Percentiles rank a stretch among this genome's conserved stretches.
Conservation (phyloP, 2,329 filamentous ascomycete genomes). For the Talaromyces rugulosus region DNA sequence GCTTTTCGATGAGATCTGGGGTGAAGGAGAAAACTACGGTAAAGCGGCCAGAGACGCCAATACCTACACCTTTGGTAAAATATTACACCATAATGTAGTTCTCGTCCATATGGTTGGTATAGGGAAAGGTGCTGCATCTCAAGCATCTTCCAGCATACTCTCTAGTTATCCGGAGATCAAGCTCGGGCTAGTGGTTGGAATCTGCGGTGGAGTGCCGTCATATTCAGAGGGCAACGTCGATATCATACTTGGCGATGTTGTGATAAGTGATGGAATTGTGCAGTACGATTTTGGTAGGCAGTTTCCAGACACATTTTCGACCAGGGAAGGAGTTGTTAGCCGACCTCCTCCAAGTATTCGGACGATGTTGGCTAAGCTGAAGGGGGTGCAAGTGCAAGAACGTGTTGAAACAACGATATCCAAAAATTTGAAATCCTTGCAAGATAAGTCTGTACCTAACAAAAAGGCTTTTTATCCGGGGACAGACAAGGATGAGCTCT, state of each 20-base stretch:
- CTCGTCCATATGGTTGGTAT: neutral
- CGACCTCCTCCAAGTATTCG: neutral
- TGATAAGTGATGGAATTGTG: slow-evolving; percentile 23
- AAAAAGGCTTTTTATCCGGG: slow-evolving; percentile 14
- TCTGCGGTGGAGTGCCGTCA: neutral
- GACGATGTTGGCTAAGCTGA: neutral
- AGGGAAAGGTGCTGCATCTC: slow-evolving; percentile 1
- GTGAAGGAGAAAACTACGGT: neutral
- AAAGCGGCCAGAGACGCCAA: neutral
- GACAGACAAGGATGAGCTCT: slow-evolving; percentile 17
- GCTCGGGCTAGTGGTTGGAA: neutral
- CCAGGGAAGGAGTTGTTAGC: neutral
- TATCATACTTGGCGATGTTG: slow-evolving; percentile 24
- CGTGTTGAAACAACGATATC: neutral
- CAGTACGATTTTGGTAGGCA: slow-evolving; percentile 25
- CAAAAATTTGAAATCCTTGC: neutral
- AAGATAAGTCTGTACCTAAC: neutral
- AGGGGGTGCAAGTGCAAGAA: neutral
- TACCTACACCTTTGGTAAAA: neutral
- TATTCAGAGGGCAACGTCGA: neutral
- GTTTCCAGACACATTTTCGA: slow-evolving; percentile 15
- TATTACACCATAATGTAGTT: neutral
- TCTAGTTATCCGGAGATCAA: slow-evolving; percentile 24
- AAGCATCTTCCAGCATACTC: slow-evolving; percentile 20
- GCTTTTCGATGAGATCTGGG: slow-evolving; percentile 4